phyloP scores from a whole-genome alignment of 2,329 filamentous ascomycete species.

The Alternaria incomplexa region DNA sequence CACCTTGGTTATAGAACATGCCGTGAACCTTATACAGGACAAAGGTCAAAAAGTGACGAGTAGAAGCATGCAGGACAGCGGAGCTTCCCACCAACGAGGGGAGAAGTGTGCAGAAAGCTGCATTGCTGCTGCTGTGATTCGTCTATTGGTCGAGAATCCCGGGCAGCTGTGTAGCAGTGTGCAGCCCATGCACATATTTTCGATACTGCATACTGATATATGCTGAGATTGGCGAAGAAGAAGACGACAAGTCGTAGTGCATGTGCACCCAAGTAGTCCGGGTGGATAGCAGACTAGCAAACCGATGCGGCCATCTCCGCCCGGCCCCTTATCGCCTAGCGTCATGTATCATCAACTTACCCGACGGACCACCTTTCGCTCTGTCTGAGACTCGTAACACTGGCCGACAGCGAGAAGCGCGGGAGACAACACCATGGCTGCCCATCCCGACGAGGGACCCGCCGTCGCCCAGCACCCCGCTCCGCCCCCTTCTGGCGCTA shows the following conservation, averaged over 20 bases:
- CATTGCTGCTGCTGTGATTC: constrained; percentile 7
- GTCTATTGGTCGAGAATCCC: neutral
- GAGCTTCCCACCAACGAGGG: constrained; percentile 10
- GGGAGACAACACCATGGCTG: constrained; percentile 32
- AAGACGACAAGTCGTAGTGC: constrained; percentile 14
- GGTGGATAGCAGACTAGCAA: neutral
- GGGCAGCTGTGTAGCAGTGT: constrained; percentile 10
- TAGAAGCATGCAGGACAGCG: constrained; percentile 11
- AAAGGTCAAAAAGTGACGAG: constrained; percentile 23
- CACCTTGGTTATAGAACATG: neutral
- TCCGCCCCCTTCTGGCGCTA: constrained; percentile 22
- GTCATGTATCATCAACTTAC: constrained; percentile 7
- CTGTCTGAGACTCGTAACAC: constrained; percentile 14
- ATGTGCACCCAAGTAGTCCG: neutral
- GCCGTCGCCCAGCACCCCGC: constrained; percentile 36
- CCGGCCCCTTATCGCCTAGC: constrained; percentile 12
- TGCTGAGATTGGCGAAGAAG: constrained; percentile 18
- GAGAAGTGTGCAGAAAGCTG: constrained; percentile 22
- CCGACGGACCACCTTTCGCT: constrained; percentile 22
- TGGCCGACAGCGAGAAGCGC: constrained; percentile 15
- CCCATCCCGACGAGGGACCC: constrained; percentile 32
- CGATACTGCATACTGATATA: constrained; percentile 12
- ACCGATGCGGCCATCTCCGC: constrained; percentile 11
- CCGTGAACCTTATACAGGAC: constrained; percentile 7
- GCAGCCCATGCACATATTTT: constrained; percentile 5